Evolutionary conservation across 2,329 filamentous ascomycete genomes (phyloP), one percentile per base, ranked within the genome.

Genomic region (Coniochaeta sp.): DNA sequence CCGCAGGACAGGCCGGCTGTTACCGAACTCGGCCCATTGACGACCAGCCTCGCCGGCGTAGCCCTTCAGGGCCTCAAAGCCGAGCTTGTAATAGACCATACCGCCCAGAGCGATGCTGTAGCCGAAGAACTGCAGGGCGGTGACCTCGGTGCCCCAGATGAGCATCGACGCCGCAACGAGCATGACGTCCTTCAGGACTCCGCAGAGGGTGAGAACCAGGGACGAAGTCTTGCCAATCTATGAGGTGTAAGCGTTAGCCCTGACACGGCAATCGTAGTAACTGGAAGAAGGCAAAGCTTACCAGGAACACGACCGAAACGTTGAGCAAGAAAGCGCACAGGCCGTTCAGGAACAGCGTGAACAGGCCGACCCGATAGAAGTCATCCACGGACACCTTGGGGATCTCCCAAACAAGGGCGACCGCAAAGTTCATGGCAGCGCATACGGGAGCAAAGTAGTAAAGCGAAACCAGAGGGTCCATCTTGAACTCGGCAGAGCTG

Each of bases 381-480:
- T 93, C 88, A 40, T 75, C 79, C 78, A 91, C 83, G 62, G 80
- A 81, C 70, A 92, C 81, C 66, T 77, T 81, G 66, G 89, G 89
- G 2, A 92, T 73, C 74, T 95, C 90, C 77, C 88, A 87, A 70
- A 90, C 77, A 34, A 93, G 77, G 60, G 89, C 88, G 56, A 92
- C 84, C 14, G 85, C 71, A 67, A 87, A 84, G 79, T 95, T 95
- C 86, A 95, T 92, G 71, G 84, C 77, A 56, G 90, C 90, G 75
- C 90, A 95, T 60, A 91, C 86, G 17, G 90, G 90, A 1, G 91
- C 91, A 68, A 93, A 95, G 81, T 95, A 95, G 83, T 95, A 95
- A 14, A 95, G 84, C 33, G 90, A 95, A 60, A 95, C 90, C 24
- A 95, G 80, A 19, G 90, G 90, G 73, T 95, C 90, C 91, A 95